A percentile compares a stretch with the other conserved stretches of the same genome.
These are phyloP conservation scores for Phytophthora chlamydospora DNA, from an alignment of 352 stramenopile species.

Conservation along the genomic window DNA sequence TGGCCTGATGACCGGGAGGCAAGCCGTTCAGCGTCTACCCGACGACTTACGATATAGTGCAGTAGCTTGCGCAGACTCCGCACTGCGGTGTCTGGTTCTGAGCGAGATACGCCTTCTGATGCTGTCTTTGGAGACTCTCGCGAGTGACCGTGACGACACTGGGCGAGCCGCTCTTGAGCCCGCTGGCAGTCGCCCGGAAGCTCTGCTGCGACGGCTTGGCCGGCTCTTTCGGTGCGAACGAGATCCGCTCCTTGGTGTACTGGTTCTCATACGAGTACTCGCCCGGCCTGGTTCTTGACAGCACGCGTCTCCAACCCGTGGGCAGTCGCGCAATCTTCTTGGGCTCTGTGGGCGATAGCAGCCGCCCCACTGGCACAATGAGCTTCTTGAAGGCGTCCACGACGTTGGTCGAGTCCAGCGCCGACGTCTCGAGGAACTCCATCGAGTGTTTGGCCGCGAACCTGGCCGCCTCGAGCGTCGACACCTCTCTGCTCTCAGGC, in stretches of 20 bases:
- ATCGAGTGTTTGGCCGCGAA: constrained; percentile 84
- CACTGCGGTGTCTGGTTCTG: constrained; percentile 75
- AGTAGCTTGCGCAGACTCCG: constrained; percentile 55
- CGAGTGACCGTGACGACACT: constrained; percentile 74
- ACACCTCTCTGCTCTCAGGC: constrained; percentile 81
- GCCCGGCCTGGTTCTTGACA: constrained; percentile 82
- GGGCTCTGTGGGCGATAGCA: constrained; percentile 69
- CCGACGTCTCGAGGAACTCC: constrained; percentile 89
- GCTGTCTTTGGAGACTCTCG: constrained; percentile 84
- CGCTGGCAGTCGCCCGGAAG: constrained; percentile 51
- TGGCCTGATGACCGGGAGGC: constrained; percentile 33
- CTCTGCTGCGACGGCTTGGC: constrained; percentile 89
- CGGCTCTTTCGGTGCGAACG: constrained; percentile 83
- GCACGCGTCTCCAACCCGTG: constrained; percentile 76
- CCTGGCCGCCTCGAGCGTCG: constrained; percentile 83
- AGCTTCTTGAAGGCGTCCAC: constrained; percentile 90
- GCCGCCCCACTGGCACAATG: constrained; percentile 81
- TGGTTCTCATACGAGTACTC: constrained; percentile 92
- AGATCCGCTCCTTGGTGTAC: constrained; percentile 89
- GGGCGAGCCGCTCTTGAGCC: constrained; percentile 37
- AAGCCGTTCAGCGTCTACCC: constrained; percentile 15
- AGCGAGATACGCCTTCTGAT: constrained; percentile 81
- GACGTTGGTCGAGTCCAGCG: constrained; percentile 86
- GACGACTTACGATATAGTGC: constrained; percentile 62
- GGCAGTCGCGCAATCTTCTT: constrained; percentile 74